Percentiles rank a stretch among this genome's conserved stretches.
Evolutionary conservation across 2,329 filamentous ascomycete species (phyloP).

Genomic region (Pseudogymnoascus sp.): DNA sequence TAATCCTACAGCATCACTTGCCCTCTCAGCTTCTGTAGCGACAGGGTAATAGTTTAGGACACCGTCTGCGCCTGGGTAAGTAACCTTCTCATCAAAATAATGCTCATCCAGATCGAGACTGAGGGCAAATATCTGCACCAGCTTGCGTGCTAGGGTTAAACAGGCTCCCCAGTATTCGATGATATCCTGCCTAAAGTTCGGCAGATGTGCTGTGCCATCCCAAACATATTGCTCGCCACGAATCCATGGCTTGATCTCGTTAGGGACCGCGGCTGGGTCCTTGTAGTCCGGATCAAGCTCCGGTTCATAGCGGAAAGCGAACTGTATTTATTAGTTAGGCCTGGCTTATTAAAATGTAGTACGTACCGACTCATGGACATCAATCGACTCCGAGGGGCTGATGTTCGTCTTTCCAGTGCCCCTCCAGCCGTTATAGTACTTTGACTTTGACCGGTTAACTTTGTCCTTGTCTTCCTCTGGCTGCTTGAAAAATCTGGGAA

Average conservation of each 20-base stretch:
- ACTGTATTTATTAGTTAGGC: constrained; percentile 10
- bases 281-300: constrained; percentile 40
- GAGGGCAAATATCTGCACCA: constrained; percentile 47
- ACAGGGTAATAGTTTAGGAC: constrained; percentile 39
- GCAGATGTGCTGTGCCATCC: constrained; percentile 40
- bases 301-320: constrained; percentile 43
- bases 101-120: constrained; percentile 44
- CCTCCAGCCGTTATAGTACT: constrained; percentile 41
- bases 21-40: constrained; percentile 26
- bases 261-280: constrained; percentile 35
- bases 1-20: constrained; percentile 31
- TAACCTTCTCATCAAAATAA: constrained; percentile 47
- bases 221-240: constrained; percentile 44
- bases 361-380: constrained; percentile 42
- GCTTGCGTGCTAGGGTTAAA: constrained; percentile 41
- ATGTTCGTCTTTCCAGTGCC: constrained; percentile 35
- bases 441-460: constrained; percentile 28
- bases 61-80: constrained; percentile 39
- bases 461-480: constrained; percentile 35
- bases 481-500: constrained; percentile 41
- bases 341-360: not conserved
- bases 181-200: constrained; percentile 39
- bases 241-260: constrained; percentile 35
- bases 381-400: constrained; percentile 41
- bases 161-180: constrained; percentile 41